Percentiles rank a stretch among this genome's conserved stretches.
Evolutionary conservation across 345 rosid genomes (phyloP).

Genomic region (Murraya paniculata): DNA sequence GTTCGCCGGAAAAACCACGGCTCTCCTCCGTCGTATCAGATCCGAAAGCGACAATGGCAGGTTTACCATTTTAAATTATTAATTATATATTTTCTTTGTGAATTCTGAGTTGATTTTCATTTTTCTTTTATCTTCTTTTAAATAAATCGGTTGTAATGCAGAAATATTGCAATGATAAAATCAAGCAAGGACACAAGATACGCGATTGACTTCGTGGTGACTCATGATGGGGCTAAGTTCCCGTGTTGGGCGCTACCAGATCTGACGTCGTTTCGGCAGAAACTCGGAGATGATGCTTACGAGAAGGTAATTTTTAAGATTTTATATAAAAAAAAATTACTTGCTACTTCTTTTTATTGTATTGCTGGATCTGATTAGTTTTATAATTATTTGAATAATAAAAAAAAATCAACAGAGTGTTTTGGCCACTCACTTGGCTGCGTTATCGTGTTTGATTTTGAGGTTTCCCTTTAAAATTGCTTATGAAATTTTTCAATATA

Average conservation of each 20-base stretch:
- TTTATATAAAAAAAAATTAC: too few relatives aligned
- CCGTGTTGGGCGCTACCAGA: conserved; percentile 82
- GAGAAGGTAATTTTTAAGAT: conserved; percentile 35
- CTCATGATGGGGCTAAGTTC: conserved; percentile 76
- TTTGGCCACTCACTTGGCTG: too few relatives aligned
- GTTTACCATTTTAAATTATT: conserved; percentile 16
- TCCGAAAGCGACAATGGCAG: conserved; percentile 61
- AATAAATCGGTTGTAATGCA: conserved; percentile 15
- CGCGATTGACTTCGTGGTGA: conserved; percentile 68
- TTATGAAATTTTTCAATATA: too few relatives aligned
- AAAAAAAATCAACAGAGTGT: too few relatives aligned
- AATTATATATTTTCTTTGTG: too few relatives aligned
- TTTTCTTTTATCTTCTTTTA: too few relatives aligned
- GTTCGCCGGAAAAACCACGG: conserved; percentile 94
- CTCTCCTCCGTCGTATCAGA: conserved; percentile 83
- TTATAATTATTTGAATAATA: too few relatives aligned
- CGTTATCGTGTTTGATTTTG: too few relatives aligned
- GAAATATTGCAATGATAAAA: conserved; percentile 73
- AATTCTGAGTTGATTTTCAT: neutral
- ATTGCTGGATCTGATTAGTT: too few relatives aligned
- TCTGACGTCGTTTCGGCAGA: conserved; percentile 53
- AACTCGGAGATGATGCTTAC: conserved; percentile 62
- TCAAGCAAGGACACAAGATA: conserved; percentile 80
- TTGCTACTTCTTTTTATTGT: neutral
- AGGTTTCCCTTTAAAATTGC: too few relatives aligned